Percentiles rank a stretch among this genome's conserved stretches.
phyloP scores from a whole-genome alignment of 176 grass and related monocot species.

The Luzula sylvatica region DNA sequence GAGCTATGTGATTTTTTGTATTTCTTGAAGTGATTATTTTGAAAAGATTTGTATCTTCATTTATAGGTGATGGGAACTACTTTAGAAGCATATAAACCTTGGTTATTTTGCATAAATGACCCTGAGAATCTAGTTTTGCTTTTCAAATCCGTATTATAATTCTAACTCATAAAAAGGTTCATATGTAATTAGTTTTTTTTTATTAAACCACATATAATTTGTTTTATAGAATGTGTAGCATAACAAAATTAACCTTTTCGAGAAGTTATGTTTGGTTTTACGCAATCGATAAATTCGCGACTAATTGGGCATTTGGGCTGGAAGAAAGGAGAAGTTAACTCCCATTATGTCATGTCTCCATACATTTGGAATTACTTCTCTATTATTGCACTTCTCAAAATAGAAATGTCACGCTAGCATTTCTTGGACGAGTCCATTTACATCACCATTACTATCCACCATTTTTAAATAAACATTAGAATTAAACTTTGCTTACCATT shows the following conservation, averaged over 20 bases:
- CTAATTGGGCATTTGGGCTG: conserved; percentile 19
- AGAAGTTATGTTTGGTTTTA: neutral
- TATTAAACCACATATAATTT: no score
- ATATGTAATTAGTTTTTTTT: no score
- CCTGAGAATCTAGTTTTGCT: neutral
- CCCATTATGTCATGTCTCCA: conserved; percentile 32
- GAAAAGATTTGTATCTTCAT: neutral
- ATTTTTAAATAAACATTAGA: no score
- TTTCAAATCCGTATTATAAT: neutral
- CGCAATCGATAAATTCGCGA: conserved; percentile 9
- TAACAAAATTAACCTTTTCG: neutral
- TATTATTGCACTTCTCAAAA: conserved; percentile 32
- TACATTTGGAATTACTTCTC: conserved; percentile 31
- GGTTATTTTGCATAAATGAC: conserved; percentile 12
- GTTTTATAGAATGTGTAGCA: no score
- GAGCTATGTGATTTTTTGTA: neutral
- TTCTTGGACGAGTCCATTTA: no score
- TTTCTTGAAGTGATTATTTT: conserved; percentile 5
- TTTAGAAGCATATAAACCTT: neutral
- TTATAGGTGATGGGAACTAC: conserved; percentile 19
- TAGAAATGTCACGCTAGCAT: conserved; percentile 12
- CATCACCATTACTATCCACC: no score
- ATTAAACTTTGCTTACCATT: no score
- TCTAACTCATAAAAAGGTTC: neutral
- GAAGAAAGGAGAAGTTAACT: conserved; percentile 8